phyloP scores from a whole-genome alignment of 441 rosid genomes.

The Manihot esculenta region DNA sequence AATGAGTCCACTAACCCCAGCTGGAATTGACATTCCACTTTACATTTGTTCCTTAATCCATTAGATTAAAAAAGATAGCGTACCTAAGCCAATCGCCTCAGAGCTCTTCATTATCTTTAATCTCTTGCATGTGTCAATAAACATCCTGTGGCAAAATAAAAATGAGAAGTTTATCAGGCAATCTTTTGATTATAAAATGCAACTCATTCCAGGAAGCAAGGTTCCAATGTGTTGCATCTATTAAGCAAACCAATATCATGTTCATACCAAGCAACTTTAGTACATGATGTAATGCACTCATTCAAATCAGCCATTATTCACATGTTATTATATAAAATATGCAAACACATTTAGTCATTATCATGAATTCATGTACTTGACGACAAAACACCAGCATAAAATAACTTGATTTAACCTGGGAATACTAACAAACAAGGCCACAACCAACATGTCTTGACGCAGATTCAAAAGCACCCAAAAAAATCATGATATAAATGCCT shows the following conservation, averaged over 20 bases:
- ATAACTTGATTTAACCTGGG: neutral
- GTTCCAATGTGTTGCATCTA: no score
- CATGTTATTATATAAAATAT: neutral
- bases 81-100: conserved; percentile 93
- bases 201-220: neutral
- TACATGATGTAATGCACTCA: neutral
- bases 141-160: conserved; percentile 53
- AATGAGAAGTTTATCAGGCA: neutral
- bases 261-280: neutral
- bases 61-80: no score
- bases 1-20: neutral
- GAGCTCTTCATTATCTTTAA: conserved; percentile 90
- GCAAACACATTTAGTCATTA: neutral
- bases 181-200: neutral
- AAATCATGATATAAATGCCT: neutral
- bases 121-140: conserved; percentile 73
- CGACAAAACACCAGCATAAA: neutral
- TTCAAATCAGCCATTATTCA: neutral
- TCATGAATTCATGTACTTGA: neutral
- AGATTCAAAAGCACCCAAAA: neutral
- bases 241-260: neutral
- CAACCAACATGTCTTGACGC: neutral
- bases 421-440: neutral
- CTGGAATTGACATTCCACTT: neutral
- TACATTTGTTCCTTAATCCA: neutral